Percentiles rank a stretch among this genome's conserved stretches.
Evolutionary conservation across 2,329 filamentous ascomycete genomes (phyloP).

Genomic region (Penicillium sclerotiorum): DNA sequence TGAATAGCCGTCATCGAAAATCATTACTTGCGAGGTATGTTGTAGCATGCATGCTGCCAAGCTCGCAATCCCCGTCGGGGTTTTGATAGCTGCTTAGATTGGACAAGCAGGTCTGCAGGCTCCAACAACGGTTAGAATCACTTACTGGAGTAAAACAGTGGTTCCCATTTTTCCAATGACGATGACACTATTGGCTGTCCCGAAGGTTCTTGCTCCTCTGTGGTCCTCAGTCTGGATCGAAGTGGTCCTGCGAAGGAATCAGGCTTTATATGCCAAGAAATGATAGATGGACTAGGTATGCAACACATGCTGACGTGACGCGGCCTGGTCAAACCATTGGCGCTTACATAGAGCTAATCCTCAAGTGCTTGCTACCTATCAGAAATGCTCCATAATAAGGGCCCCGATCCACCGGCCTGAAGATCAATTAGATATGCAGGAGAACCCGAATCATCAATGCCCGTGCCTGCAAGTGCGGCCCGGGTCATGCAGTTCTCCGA

Average conservation of each 20-base stretch:
- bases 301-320: background rate
- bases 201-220: background rate
- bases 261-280: background rate
- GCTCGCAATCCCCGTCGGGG: background rate
- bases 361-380: too few species aligned
- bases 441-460: background rate
- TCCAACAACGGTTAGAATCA: too few species aligned
- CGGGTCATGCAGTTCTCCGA: background rate
- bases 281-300: background rate
- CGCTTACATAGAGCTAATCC: background rate
- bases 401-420: background rate
- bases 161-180: background rate
- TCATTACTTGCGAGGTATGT: background rate
- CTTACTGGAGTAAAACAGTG: too few species aligned
- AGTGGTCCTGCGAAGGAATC: background rate
- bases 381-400: background rate
- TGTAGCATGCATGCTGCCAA: background rate
- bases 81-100: background rate
- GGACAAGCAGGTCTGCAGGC: too few species aligned
- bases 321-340: background rate
- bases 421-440: background rate
- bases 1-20: background rate
- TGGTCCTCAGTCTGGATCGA: background rate
- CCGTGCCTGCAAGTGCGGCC: background rate
- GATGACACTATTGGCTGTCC: background rate